These are phyloP conservation scores for Fomitiporia mediterranea DNA, from an alignment of 1,284 basidiomycete genomes.

Conservation along the genomic window DNA sequence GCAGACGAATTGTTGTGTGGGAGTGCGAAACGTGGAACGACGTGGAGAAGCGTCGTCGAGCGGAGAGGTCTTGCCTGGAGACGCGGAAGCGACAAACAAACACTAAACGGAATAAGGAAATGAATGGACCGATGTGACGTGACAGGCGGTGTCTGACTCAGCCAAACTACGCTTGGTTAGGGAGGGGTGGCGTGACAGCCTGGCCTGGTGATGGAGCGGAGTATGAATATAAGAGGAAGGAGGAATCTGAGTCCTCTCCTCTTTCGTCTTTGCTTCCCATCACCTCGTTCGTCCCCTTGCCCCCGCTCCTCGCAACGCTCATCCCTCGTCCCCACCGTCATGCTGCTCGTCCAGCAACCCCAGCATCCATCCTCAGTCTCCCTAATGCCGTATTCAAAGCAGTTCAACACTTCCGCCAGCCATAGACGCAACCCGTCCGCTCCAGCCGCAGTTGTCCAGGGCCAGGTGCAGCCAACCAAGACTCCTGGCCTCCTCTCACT, in stretches of 20 bases:
- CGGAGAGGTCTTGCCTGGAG: not conserved
- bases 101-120: not conserved
- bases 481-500: constrained; percentile 67
- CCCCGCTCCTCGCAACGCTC: constrained; percentile 27
- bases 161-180: not conserved
- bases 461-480: constrained; percentile 55
- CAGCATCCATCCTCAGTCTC: constrained; percentile 32
- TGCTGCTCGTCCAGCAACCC: constrained; percentile 65
- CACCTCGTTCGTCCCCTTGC: not conserved
- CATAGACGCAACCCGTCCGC: constrained; percentile 66
- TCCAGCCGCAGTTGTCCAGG: constrained; percentile 47
- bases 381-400: constrained; percentile 16
- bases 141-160: not conserved
- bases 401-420: constrained; percentile 19
- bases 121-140: not conserved
- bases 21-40: not conserved
- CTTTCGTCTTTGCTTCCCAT: constrained; percentile 13
- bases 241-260: constrained; percentile 4
- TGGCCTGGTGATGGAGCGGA: constrained; percentile 2
- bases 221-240: constrained; percentile 17
- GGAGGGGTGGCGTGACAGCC: not conserved
- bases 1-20: not conserved
- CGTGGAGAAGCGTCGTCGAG: not conserved
- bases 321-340: constrained; percentile 31
- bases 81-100: not conserved